Percentiles rank a stretch among this genome's conserved stretches.
Conservation (phyloP, 108 stramenopile species). For the Skeletonema grethae region DNA sequence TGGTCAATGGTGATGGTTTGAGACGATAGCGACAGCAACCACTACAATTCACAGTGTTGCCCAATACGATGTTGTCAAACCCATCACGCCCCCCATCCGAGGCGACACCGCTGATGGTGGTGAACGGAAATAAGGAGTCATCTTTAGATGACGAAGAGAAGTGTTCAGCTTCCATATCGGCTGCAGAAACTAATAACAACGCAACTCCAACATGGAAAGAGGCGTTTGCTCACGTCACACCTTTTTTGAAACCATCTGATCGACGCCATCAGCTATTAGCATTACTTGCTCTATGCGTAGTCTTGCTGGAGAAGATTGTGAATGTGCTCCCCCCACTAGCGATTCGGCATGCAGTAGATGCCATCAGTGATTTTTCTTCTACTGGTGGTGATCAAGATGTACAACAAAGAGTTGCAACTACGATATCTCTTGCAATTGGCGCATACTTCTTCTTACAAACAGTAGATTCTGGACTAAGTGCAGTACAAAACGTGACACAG, state of each 20-base stretch:
- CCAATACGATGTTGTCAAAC: not conserved
- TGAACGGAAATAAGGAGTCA: not conserved
- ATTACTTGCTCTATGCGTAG: constrained; percentile 29
- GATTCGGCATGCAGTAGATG: constrained; percentile 50
- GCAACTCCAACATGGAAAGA: constrained; percentile 33
- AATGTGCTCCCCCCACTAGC: constrained; percentile 50
- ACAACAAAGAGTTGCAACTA: constrained; percentile 11
- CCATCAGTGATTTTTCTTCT: constrained; percentile 28
- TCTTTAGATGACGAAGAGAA: constrained; percentile 10
- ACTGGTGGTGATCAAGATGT: constrained; percentile 6
- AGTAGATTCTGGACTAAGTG: constrained; percentile 19
- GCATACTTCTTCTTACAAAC: constrained; percentile 29
- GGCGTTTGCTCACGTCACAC: constrained; percentile 27
- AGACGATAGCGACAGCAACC: too few species aligned
- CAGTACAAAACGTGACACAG: constrained; percentile 32
- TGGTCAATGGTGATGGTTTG: too few species aligned
- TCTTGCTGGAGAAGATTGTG: constrained; percentile 46
- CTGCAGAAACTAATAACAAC: not conserved
- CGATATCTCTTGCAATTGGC: constrained; percentile 26
- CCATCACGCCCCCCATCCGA: constrained; percentile 1
- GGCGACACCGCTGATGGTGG: constrained; percentile 13
- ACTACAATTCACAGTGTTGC: too few species aligned
- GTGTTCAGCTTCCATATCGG: not conserved
- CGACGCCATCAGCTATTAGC: constrained; percentile 29
- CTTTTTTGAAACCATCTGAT: constrained; percentile 40